These are phyloP conservation scores for Datisca glomerata DNA, from an alignment of 306 rosid species.

Conservation along the genomic window DNA sequence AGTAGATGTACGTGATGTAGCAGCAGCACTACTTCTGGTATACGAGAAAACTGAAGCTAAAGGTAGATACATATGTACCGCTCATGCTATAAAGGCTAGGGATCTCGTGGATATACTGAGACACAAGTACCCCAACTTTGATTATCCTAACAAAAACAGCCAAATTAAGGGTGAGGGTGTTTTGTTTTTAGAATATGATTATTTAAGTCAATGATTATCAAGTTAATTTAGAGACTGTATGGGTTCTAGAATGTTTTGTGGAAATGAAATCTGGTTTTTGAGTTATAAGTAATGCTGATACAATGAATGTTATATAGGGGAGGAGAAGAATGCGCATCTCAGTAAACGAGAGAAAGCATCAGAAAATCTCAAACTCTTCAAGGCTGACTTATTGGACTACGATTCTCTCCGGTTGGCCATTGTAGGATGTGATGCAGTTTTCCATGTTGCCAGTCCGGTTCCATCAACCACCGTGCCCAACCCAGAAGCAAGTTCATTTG, in stretches of 20 bases:
- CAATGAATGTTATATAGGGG: conserved; percentile 12
- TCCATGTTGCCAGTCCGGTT: conserved; percentile 41
- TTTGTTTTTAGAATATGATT: too few species aligned
- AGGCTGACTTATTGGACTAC: conserved; percentile 28
- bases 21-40: conserved; percentile 40
- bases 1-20: conserved; percentile 59
- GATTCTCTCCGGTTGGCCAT: conserved; percentile 23
- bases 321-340: conserved; percentile 24
- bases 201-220: too few species aligned
- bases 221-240: too few species aligned
- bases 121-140: conserved; percentile 38
- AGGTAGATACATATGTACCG: conserved; percentile 54
- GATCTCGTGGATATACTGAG: conserved; percentile 44
- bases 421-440: conserved; percentile 30
- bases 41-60: conserved; percentile 62
- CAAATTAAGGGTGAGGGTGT: too few species aligned
- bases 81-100: conserved; percentile 17
- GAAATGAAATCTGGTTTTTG: neutral
- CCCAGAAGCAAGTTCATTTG: conserved; percentile 31
- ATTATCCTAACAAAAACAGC: conserved; percentile 53
- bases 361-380: conserved; percentile 22
- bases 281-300: neutral
- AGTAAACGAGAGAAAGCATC: conserved; percentile 18
- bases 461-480: conserved; percentile 23
- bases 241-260: neutral